Conservation (phyloP, 129 eudicot species). For the Sambucus nigra region DNA sequence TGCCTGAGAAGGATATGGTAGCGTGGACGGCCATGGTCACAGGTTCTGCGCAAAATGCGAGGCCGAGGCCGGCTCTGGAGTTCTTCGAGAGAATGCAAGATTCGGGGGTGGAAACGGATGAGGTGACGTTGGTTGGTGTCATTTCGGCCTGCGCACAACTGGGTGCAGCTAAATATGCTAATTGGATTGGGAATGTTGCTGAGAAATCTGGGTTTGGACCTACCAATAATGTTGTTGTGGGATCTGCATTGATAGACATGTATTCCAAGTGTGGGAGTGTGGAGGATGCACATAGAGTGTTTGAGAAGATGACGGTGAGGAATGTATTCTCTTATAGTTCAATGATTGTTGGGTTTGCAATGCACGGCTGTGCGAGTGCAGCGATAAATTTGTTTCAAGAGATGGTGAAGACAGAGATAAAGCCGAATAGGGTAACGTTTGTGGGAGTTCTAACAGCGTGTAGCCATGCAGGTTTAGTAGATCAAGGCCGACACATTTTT, state of each 20-base stretch:
- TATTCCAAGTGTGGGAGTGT: constrained; percentile 50
- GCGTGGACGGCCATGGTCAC: constrained; percentile 70
- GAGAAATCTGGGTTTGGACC: constrained; percentile 42
- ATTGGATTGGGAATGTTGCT: constrained; percentile 57
- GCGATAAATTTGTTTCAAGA: constrained; percentile 45
- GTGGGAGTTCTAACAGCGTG: constrained; percentile 60
- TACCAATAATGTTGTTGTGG: constrained; percentile 29
- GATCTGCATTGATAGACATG: constrained; percentile 67
- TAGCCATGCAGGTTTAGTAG: constrained; percentile 50
- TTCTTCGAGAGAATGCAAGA: constrained; percentile 48
- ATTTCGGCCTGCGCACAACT: constrained; percentile 70
- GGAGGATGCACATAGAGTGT: constrained; percentile 38
- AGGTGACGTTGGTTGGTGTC: constrained; percentile 57
- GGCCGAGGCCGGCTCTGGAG: constrained; percentile 57
- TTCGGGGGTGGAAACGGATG: constrained; percentile 43
- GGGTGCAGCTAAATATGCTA: constrained; percentile 59
- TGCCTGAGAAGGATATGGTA: constrained; percentile 49
- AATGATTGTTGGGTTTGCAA: constrained; percentile 50
- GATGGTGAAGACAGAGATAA: constrained; percentile 45
- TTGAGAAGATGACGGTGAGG: constrained; percentile 24
- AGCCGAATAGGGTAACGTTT: constrained; percentile 49
- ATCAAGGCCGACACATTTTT: constrained; percentile 36
- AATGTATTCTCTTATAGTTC: constrained; percentile 55
- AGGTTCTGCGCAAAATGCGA: constrained; percentile 54
- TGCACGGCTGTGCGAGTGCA: constrained; percentile 40